phyloP scores from a whole-genome alignment of 148 eudicot genomes.

The Silene uniflora region DNA sequence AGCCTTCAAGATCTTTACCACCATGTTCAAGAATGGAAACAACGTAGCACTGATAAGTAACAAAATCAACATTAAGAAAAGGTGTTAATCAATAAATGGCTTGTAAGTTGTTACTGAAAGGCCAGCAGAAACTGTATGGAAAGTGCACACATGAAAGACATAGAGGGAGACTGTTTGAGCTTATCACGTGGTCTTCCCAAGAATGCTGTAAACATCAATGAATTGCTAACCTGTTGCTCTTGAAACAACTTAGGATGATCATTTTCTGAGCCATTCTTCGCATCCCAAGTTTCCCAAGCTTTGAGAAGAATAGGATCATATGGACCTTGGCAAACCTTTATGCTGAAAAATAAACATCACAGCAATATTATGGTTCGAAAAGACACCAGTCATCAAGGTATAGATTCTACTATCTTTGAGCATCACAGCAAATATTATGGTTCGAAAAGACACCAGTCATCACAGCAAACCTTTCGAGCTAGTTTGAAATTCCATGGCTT shows the following conservation, averaged over 20 bases:
- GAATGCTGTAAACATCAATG: not conserved
- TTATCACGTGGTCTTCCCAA: not conserved
- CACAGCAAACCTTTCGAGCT: too few relatives aligned
- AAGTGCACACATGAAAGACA: not conserved
- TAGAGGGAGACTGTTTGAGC: not conserved
- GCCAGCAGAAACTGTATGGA: conserved; percentile 5
- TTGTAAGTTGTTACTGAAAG: not conserved
- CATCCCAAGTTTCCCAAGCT: conserved; percentile 95
- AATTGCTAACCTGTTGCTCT: conserved; percentile 59
- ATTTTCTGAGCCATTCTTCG: conserved; percentile 74
- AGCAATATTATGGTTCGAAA: conserved; percentile 11
- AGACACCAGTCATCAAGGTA: not conserved
- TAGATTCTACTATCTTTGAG: too few relatives aligned
- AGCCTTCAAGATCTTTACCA: conserved; percentile 87
- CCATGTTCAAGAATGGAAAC: conserved; percentile 91
- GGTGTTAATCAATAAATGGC: not conserved
- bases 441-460: too few relatives aligned
- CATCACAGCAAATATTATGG: too few relatives aligned
- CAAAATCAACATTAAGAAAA: not conserved
- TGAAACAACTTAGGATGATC: conserved; percentile 82
- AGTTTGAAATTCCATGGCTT: too few relatives aligned
- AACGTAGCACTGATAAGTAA: conserved; percentile 53
- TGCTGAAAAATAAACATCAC: conserved; percentile 32
- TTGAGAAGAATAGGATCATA: conserved; percentile 64
- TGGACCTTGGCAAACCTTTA: conserved; percentile 77